Base-by-base conservation (phyloP, 2,329 filamentous ascomycete genomes). In the Arthrinium phaeospermum region DNA sequence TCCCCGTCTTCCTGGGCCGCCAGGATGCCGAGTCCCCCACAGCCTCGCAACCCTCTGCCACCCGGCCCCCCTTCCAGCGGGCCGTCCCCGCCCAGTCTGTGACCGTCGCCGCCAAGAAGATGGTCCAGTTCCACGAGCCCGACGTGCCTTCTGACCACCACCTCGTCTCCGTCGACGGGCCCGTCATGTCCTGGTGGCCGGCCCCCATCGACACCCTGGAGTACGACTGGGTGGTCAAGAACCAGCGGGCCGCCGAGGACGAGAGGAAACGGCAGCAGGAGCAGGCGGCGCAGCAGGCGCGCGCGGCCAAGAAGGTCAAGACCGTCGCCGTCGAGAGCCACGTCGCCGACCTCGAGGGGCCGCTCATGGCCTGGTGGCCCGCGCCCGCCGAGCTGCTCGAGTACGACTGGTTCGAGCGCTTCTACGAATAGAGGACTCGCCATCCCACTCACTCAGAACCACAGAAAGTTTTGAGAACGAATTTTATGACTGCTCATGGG, bases 311-410 rank as follows among this genome's bases (percentile, higher is more conserved):
- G 47, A 51, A 30, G 30, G 13, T 22, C 51, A 57, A 71, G 30
- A 49, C 30, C 44, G 57, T 72, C 19, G 53, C 70, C 24, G 71
- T 73, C 49, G 71, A 71, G 13, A 41, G 45, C 8, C 74, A 76
- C 45, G 67, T 75, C 27, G 53, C 70, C 14, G 73, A 75, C 19
- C 74, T 78, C 68, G 71, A 74, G 14, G 78, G 78, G 0, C 74
- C 77, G 19, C n/a, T 76, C 67, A 80, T 80, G 78, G 75, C 76
- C 4, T 80, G 78, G 78, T 80, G 78, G 78, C 78, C 78, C 3
- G 75, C 74, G 47, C 75, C 77, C 0, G 57, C 75, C 12, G 77
- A 77, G 22, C 37, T 73, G 2, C 74, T 76, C 73, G 76, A 78
- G 73, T 68, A 77, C 61, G 74, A 79, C 24, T 80, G 79, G 79